Conservation (phyloP, 1,284 basidiomycete genomes). For the Puccinia hordei region DNA sequence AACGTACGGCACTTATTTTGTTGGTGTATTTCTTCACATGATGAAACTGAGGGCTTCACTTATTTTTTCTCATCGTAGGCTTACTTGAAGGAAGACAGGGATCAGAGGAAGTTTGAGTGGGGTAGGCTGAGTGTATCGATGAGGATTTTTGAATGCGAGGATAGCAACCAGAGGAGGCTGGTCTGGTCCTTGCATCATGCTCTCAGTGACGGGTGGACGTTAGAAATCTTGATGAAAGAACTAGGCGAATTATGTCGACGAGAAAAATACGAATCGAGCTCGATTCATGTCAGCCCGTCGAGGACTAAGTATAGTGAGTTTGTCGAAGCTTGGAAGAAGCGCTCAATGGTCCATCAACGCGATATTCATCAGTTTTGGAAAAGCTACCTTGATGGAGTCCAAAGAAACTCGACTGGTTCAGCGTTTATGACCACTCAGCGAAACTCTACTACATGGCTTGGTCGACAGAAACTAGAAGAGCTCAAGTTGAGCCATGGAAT, state of each 20-base stretch:
- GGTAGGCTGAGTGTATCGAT: slow-evolving; percentile 53
- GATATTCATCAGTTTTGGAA: slow-evolving; percentile 52
- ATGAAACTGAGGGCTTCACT: background rate
- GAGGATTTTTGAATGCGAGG: slow-evolving; percentile 49
- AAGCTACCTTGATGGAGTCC: slow-evolving; percentile 51
- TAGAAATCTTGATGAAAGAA: slow-evolving; percentile 55
- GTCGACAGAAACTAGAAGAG: slow-evolving; percentile 40
- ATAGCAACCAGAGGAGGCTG: slow-evolving; percentile 48
- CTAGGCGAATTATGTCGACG: slow-evolving; percentile 53
- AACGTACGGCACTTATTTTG: slow-evolving; percentile 2
- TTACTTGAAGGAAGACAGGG: slow-evolving; percentile 52
- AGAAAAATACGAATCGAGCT: background rate
- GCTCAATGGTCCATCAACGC: background rate
- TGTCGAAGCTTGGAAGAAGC: slow-evolving; percentile 53
- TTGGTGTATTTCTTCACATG: background rate
- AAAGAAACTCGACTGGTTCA: slow-evolving; percentile 1
- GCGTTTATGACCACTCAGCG: slow-evolving; percentile 21
- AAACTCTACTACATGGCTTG: slow-evolving; percentile 21
- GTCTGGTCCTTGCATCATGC: slow-evolving; percentile 55
- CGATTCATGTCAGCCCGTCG: background rate
- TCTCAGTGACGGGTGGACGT: slow-evolving; percentile 56
- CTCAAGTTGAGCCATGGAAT: slow-evolving; percentile 52
- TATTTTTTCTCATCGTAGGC: slow-evolving; percentile 34
- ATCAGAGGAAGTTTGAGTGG: slow-evolving; percentile 52
- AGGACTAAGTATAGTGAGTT: slow-evolving; percentile 39